Evolutionary conservation across 306 rosid genomes (phyloP).

Genomic region (Rubus idaeus): DNA sequence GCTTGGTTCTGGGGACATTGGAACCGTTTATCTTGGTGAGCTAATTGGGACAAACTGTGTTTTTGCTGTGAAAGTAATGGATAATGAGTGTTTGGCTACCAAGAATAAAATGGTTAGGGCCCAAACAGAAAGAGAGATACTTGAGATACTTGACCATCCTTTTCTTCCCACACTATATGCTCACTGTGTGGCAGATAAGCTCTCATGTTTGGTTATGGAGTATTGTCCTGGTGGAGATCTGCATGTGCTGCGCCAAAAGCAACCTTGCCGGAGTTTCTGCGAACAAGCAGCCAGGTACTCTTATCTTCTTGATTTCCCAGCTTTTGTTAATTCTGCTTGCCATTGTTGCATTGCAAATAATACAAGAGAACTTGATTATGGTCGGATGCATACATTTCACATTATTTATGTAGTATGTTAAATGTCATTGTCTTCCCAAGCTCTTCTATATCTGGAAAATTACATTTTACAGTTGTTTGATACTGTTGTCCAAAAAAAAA

Average conservation of each 20-base stretch:
- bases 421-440: neutral
- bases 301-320: constrained; percentile 10
- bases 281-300: constrained; percentile 87
- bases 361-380: neutral
- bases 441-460: constrained; percentile 3
- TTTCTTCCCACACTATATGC: constrained; percentile 90
- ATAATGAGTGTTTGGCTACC: constrained; percentile 77
- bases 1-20: constrained; percentile 97
- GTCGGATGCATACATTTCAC: neutral
- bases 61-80: constrained; percentile 93
- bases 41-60: constrained; percentile 66
- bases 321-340: neutral
- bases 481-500: neutral
- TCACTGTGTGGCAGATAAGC: constrained; percentile 71
- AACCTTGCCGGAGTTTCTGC: constrained; percentile 68
- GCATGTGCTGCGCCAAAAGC: constrained; percentile 93
- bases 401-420: neutral
- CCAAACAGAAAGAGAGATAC: constrained; percentile 94
- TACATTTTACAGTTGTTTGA: constrained; percentile 2
- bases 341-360: neutral
- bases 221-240: constrained; percentile 95
- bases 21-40: constrained; percentile 97
- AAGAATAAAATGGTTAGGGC: constrained; percentile 81
- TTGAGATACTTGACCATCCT: constrained; percentile 93
- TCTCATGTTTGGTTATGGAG: constrained; percentile 91